Evolutionary conservation across 2,329 filamentous ascomycete genomes (phyloP).

Genomic region (Neonectria sp.): DNA sequence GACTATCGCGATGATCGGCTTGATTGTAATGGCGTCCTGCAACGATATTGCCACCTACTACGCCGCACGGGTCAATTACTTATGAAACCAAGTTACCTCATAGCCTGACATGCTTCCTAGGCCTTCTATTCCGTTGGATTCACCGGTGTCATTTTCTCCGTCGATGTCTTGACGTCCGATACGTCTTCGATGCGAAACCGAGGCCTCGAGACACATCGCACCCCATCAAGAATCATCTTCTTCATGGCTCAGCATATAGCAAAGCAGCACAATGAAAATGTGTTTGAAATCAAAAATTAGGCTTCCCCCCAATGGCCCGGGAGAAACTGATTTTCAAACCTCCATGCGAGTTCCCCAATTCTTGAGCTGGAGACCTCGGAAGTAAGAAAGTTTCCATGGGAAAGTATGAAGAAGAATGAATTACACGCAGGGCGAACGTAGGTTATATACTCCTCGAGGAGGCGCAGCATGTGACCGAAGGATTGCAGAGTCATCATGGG

Average conservation of each 20-base stretch:
- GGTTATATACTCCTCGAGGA: background rate
- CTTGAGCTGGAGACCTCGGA: background rate
- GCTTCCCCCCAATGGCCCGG: background rate
- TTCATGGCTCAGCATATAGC: background rate
- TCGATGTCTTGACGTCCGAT: slow-evolving; percentile 76
- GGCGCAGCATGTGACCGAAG: no score
- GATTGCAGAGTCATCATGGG: no score
- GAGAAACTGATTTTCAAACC: background rate
- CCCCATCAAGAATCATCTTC: background rate
- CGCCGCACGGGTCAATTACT: slow-evolving; percentile 43
- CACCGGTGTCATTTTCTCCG: slow-evolving; percentile 69
- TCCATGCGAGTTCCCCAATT: background rate
- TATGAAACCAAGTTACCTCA: background rate
- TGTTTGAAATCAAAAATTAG: background rate
- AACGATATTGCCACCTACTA: slow-evolving; percentile 59
- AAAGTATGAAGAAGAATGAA: background rate
- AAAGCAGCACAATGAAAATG: background rate
- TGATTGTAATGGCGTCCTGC: slow-evolving; percentile 70
- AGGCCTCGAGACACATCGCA: slow-evolving; percentile 36
- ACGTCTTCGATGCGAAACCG: slow-evolving; percentile 56
- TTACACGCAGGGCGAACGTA: background rate
- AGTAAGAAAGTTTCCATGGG: background rate
- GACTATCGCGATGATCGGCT: slow-evolving; percentile 55
- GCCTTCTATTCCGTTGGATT: slow-evolving; percentile 73
- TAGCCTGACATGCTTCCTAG: background rate